phyloP scores from a whole-genome alignment of 164 flowering plant genomes.

The Aristolochia fimbriata region DNA sequence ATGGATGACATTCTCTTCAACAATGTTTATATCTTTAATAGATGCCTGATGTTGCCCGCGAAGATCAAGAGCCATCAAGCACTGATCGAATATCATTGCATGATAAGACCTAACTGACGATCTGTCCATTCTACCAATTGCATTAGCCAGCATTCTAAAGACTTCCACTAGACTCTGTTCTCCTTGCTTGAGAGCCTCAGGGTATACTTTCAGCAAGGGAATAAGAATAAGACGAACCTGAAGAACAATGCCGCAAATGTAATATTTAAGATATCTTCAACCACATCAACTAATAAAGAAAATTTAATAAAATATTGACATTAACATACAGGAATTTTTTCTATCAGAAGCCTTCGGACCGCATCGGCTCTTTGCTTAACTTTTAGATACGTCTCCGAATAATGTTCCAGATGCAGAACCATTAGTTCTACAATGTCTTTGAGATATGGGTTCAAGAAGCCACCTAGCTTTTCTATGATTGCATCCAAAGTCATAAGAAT shows the following conservation, averaged over 20 bases:
- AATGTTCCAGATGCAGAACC: constrained; percentile 45
- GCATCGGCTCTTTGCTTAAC: constrained; percentile 49
- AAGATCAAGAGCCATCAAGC: constrained; percentile 80
- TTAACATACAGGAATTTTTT: constrained; percentile 61
- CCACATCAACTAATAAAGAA: neutral
- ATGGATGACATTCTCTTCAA: constrained; percentile 52
- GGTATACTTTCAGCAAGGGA: constrained; percentile 45
- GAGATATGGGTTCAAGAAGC: constrained; percentile 83
- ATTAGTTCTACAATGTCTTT: constrained; percentile 47
- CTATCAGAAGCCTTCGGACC: constrained; percentile 48
- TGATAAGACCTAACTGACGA: constrained; percentile 44
- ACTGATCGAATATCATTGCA: constrained; percentile 54
- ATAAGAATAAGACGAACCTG: constrained; percentile 75
- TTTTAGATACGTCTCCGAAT: constrained; percentile 37
- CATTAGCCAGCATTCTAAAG: constrained; percentile 56
- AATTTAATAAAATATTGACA: too few species aligned
- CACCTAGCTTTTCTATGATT: constrained; percentile 65
- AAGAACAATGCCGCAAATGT: neutral
- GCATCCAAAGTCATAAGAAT: constrained; percentile 62
- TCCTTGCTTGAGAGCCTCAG: constrained; percentile 47
- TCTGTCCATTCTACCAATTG: constrained; percentile 56
- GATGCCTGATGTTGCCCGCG: constrained; percentile 57
- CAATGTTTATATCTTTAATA: constrained; percentile 35
- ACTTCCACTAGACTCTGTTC: constrained; percentile 45
- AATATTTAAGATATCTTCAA: neutral